phyloP scores from a whole-genome alignment of 345 rosid species.

The Sisymbrium irio region DNA sequence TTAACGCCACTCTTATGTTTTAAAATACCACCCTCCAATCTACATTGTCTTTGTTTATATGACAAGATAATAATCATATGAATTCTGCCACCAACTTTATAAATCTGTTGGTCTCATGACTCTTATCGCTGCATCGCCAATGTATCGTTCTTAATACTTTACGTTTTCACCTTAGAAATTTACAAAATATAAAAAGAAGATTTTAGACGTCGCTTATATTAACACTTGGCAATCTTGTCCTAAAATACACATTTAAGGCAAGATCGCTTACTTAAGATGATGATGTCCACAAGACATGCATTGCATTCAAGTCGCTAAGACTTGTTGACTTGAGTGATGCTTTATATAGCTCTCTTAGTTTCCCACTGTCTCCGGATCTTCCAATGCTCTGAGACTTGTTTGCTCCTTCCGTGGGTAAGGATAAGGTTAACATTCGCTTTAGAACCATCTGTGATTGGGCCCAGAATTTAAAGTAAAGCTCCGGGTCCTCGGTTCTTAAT shows the following conservation, averaged over 20 bases:
- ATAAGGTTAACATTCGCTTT: conserved; percentile 56
- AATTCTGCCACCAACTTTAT: too few relatives aligned
- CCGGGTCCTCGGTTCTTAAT: conserved; percentile 41
- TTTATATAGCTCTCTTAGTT: conserved; percentile 76
- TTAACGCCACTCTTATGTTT: not conserved
- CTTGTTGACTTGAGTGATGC: conserved; percentile 61
- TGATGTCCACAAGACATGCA: conserved; percentile 69
- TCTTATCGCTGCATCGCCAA: not conserved
- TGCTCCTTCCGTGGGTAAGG: conserved; percentile 40
- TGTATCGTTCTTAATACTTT: not conserved
- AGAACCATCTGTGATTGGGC: conserved; percentile 63
- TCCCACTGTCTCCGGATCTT: conserved; percentile 46
- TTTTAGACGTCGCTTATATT: not conserved
- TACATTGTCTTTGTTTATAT: too few relatives aligned
- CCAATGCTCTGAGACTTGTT: conserved; percentile 40
- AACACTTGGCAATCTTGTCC: not conserved
- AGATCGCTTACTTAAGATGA: not conserved
- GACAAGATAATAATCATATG: not conserved
- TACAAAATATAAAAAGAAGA: too few relatives aligned
- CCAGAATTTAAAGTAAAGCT: conserved; percentile 63
- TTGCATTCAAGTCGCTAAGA: conserved; percentile 48
- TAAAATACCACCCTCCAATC: too few relatives aligned
- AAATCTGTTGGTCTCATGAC: not conserved
- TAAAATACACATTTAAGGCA: not conserved
- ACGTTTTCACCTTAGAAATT: not conserved